Conservation (phyloP, 2,329 filamentous ascomycete genomes). For the Neopestalotiopsis sp. region DNA sequence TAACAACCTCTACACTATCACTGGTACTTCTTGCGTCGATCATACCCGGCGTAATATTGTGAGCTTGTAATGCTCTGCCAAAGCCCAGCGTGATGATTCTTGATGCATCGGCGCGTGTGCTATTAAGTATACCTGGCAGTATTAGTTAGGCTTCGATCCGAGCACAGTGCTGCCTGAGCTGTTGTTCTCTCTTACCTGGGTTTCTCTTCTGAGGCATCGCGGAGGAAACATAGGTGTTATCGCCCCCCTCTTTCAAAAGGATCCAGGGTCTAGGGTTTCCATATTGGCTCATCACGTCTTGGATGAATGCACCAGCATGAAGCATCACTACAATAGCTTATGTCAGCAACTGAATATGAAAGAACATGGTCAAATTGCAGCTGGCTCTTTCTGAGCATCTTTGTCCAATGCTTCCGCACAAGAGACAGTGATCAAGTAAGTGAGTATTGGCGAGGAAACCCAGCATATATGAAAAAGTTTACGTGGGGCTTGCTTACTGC, state of each 20-base stretch:
- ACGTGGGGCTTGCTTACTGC: neutral
- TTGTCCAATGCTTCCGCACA: no score
- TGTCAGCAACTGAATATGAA: no score
- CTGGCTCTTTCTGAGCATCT: no score
- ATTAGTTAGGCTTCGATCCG: neutral
- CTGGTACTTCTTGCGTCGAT: constrained; percentile 14
- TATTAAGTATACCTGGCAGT: constrained; percentile 12
- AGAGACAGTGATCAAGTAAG: no score
- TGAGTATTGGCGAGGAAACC: no score
- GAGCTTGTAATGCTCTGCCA: constrained; percentile 12
- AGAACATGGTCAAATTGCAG: no score
- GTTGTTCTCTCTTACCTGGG: neutral
- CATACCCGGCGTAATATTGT: constrained; percentile 18
- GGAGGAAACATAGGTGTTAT: constrained; percentile 14
- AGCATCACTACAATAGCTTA: neutral
- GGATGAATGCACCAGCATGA: constrained; percentile 9
- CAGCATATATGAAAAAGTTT: no score
- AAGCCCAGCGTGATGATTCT: constrained; percentile 8
- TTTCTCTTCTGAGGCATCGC: constrained; percentile 19
- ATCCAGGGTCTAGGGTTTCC: constrained; percentile 14
- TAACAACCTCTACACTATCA: constrained; percentile 11
- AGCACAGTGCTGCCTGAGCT: neutral
- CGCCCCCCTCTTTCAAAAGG: constrained; percentile 11
- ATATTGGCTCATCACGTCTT: constrained; percentile 14
- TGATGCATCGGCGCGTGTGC: constrained; percentile 16